These are phyloP conservation scores for Sclerotinia glacialis DNA, from an alignment of 2,329 filamentous ascomycete species.

Conservation along the genomic window DNA sequence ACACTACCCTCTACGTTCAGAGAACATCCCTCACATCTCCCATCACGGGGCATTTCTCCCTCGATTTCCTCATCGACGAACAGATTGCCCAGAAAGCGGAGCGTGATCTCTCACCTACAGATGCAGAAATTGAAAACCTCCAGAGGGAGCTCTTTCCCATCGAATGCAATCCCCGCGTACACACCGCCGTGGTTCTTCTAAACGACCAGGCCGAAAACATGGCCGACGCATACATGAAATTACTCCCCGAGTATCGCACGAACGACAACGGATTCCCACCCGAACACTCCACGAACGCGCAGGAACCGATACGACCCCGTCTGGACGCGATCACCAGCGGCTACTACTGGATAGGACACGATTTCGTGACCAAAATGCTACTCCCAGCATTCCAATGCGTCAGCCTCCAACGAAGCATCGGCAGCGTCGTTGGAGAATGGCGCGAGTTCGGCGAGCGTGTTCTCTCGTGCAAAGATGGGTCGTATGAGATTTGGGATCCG, in stretches of 20 bases:
- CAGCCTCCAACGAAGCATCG: slow-evolving; percentile 29
- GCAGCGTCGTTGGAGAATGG: slow-evolving; percentile 31
- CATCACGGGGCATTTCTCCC: slow-evolving; percentile 69
- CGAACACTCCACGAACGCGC: slow-evolving; percentile 16
- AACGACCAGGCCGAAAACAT: slow-evolving; percentile 44
- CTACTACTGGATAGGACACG: slow-evolving; percentile 68
- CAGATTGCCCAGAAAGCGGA: neutral
- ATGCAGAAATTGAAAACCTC: slow-evolving; percentile 25
- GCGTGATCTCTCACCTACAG: neutral
- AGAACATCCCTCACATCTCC: slow-evolving; percentile 44
- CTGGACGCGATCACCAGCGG: slow-evolving; percentile 32
- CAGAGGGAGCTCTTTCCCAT: slow-evolving; percentile 59
- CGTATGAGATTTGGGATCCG: slow-evolving; percentile 54
- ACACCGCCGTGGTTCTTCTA: slow-evolving; percentile 66
- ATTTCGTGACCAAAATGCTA: slow-evolving; percentile 50
- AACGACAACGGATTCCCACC: slow-evolving; percentile 1
- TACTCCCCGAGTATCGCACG: slow-evolving; percentile 40
- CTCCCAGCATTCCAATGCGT: slow-evolving; percentile 44
- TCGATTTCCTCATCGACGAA: slow-evolving; percentile 39
- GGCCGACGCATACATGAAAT: slow-evolving; percentile 51
- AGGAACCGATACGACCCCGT: slow-evolving; percentile 30
- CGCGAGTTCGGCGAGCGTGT: slow-evolving; percentile 43
- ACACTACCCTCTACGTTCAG: slow-evolving; percentile 58
- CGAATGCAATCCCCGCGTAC: slow-evolving; percentile 67
- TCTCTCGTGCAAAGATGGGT: slow-evolving; percentile 53